These are phyloP conservation scores for Mycosphaerella sp. DNA, from an alignment of 2,329 filamentous ascomycete species.

Conservation along the genomic window DNA sequence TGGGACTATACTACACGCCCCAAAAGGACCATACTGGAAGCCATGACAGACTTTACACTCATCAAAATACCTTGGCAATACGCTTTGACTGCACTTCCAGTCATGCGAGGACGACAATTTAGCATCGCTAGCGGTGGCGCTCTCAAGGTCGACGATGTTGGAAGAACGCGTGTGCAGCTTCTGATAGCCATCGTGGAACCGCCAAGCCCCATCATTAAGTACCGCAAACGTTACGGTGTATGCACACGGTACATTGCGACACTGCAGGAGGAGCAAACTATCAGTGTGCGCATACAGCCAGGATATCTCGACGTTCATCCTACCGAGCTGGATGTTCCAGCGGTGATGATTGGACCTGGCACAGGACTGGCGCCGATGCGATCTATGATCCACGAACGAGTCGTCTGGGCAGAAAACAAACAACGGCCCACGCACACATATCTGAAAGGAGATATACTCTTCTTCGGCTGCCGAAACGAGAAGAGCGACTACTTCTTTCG, in stretches of 20 bases:
- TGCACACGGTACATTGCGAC: constrained; percentile 79
- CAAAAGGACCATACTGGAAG: constrained; percentile 83
- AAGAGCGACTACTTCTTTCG: constrained; percentile 74
- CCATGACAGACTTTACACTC: constrained; percentile 80
- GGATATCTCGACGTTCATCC: constrained; percentile 47
- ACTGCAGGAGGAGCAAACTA: constrained; percentile 51
- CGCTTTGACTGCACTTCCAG: constrained; percentile 66
- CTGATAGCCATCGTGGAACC: constrained; percentile 35
- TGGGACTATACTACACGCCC: constrained; percentile 94
- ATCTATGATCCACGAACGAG: constrained; percentile 69
- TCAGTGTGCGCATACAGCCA: constrained; percentile 56
- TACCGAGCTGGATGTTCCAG: constrained; percentile 49
- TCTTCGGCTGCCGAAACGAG: constrained; percentile 78
- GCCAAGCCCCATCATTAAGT: constrained; percentile 68
- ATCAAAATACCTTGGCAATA: constrained; percentile 74
- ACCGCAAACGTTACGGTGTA: constrained; percentile 79
- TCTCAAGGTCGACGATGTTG: constrained; percentile 28
- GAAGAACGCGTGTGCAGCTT: constrained; percentile 31
- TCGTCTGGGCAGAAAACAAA: constrained; percentile 34
- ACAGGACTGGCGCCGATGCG: constrained; percentile 84
- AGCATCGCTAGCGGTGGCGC: constrained; percentile 75
- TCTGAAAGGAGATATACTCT: constrained; percentile 49
- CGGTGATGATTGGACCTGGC: constrained; percentile 75
- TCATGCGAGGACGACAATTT: constrained; percentile 84
- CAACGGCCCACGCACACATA: constrained; percentile 4